Base-by-base conservation (phyloP, 2,329 filamentous ascomycete genomes). In the Sclerotinia subarctica region DNA sequence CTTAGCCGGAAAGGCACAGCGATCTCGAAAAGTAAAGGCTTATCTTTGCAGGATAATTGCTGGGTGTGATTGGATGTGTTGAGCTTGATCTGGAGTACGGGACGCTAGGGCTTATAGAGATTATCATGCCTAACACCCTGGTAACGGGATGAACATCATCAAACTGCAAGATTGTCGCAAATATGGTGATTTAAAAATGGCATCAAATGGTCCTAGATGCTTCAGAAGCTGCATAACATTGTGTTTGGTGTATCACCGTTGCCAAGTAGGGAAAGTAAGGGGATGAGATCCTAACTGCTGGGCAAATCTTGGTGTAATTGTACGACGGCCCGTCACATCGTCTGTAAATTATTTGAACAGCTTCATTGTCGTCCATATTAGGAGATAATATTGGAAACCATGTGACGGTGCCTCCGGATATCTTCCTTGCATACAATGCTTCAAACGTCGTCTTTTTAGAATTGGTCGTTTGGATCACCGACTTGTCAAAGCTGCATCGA, bases 101-200 rank as follows among this genome's bases (percentile, higher is more conserved):
- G 54, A n/a, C 64, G 54, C 64, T 60, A 60, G 54, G 53, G 64
- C 54, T 60, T 60, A 59, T 60, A 29, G 58, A 49, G 58, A 19
- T 52, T 53, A 35, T 17, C 8, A 53, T 53, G 51, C 51, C 51
- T 53, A 52, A 26, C 0, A 46, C 19, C 42, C 26, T 47, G 24
- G 57, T 47, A 60, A 46, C 13, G 26, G 58, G 58, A 49, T 35
- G 44, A 49, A 49, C 44, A 47, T 49, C 44, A 49, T 49, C 26
- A 60, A 21, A 42, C 49, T 60, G 3, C 11, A 49, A 35, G 26
- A 44, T 42, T 60, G 26, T n/a, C 54, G 13, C 54, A 42, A 57
- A 57, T 21, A 49, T 35, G 38, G 10, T n/a, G 44, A 49, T 38
- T 32, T n/a, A 56, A 57, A 35, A 26, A 57, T n/a, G 15, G n/a